phyloP scores from a whole-genome alignment of 176 grass and related monocot genomes.

The Zoysia pacifica region DNA sequence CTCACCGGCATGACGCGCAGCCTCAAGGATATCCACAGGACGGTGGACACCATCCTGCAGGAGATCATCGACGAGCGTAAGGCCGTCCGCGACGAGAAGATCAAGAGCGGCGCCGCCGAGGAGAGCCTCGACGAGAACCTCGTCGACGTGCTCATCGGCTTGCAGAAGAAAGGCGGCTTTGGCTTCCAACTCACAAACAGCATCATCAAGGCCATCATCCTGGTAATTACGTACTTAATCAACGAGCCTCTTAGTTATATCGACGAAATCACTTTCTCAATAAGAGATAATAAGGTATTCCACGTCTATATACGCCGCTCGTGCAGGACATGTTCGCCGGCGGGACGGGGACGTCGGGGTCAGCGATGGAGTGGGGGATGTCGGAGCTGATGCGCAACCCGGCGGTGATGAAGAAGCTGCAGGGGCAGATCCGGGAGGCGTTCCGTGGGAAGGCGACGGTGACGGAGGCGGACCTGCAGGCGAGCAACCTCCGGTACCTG shows the following conservation, averaged over 20 bases:
- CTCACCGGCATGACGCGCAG: constrained; percentile 24
- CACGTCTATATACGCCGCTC: too few species aligned
- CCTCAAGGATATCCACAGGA: background rate
- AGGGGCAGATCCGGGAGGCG: constrained; percentile 27
- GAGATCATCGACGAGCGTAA: constrained; percentile 24
- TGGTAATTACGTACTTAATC: background rate
- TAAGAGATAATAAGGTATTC: too few species aligned
- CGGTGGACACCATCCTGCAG: constrained; percentile 22
- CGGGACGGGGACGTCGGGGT: constrained; percentile 10
- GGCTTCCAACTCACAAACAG: constrained; percentile 18
- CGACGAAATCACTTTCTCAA: too few species aligned
- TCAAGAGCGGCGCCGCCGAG: background rate
- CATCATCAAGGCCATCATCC: constrained; percentile 24
- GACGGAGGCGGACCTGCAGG: constrained; percentile 25
- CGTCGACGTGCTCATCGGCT: constrained; percentile 34
- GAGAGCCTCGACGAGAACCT: constrained; percentile 24
- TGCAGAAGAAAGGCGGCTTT: constrained; percentile 33
- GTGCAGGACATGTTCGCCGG: constrained; percentile 10
- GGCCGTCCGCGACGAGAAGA: background rate
- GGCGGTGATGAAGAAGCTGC: constrained; percentile 37
- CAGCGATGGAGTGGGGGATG: constrained; percentile 44
- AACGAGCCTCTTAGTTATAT: too few species aligned
- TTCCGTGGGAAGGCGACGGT: background rate
- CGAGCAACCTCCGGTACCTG: constrained; percentile 30
- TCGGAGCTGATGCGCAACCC: constrained; percentile 45